These are phyloP conservation scores for Blastobotrys peoriensis DNA, from an alignment of 805 yeast genomes.

Conservation along the genomic window DNA sequence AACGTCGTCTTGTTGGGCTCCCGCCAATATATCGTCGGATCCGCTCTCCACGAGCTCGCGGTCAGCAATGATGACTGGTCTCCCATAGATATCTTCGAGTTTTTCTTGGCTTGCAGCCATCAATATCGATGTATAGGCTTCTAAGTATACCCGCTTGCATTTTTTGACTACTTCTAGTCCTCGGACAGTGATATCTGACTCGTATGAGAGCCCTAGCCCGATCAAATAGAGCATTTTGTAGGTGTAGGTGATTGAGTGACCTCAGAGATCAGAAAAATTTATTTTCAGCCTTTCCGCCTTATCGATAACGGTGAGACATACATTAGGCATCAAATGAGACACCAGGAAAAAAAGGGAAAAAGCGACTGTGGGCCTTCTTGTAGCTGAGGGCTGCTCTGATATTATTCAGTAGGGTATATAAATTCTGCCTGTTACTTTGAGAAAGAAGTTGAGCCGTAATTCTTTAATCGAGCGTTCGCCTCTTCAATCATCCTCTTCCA, in stretches of 20 bases:
- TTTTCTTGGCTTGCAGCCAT: slow-evolving; percentile 82
- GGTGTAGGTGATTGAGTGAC: background rate
- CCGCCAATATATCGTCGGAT: slow-evolving; percentile 71
- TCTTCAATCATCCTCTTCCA: too few species aligned
- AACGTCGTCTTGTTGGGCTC: slow-evolving; percentile 74
- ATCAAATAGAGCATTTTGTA: slow-evolving; percentile 75
- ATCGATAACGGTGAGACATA: background rate
- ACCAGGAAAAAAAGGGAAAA: background rate
- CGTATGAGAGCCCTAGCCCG: slow-evolving; percentile 88
- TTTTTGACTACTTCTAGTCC: slow-evolving; percentile 79
- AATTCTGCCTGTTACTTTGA: too few species aligned
- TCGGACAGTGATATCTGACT: slow-evolving; percentile 86
- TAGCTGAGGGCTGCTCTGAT: too few species aligned
- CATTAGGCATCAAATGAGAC: background rate
- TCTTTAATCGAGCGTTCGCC: too few species aligned
- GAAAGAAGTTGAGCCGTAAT: too few species aligned
- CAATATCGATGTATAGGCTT: slow-evolving; percentile 89
- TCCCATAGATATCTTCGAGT: slow-evolving; percentile 78
- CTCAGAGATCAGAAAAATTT: background rate
- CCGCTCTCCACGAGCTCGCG: slow-evolving; percentile 91
- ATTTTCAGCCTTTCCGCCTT: background rate
- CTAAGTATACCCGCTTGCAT: slow-evolving; percentile 88
- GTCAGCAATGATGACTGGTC: slow-evolving; percentile 82
- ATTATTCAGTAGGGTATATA: too few species aligned
- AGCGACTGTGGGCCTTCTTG: too few species aligned